phyloP scores from a whole-genome alignment of 768 basidiomycete genomes.

The Crepidotus variabilis region DNA sequence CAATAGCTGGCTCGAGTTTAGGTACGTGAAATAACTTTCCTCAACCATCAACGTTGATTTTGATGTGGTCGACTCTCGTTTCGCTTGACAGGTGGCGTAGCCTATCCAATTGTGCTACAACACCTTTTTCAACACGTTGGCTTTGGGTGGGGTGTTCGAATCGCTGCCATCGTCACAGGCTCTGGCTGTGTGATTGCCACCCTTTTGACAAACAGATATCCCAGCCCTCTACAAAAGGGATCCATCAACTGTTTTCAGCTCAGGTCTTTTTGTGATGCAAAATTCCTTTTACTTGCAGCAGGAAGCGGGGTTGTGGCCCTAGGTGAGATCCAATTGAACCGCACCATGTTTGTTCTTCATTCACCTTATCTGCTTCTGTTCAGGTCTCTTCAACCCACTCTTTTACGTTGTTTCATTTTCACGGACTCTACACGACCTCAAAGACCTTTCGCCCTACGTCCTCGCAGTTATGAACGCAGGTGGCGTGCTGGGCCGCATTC shows the following conservation, averaged over 20 bases:
- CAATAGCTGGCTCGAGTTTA: constrained; percentile 63
- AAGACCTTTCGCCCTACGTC: constrained; percentile 45
- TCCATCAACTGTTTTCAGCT: neutral
- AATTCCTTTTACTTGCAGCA: constrained; percentile 47
- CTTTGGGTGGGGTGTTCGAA: constrained; percentile 61
- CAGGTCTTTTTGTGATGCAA: constrained; percentile 27
- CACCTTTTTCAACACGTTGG: constrained; percentile 50
- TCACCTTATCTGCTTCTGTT: neutral
- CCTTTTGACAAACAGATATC: constrained; percentile 34
- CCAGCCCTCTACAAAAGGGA: neutral
- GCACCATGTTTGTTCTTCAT: constrained; percentile 1
- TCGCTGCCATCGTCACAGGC: constrained; percentile 48
- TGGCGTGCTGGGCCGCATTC: constrained; percentile 59
- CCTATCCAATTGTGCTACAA: constrained; percentile 65
- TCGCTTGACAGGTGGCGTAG: constrained; percentile 50
- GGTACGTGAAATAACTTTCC: constrained; percentile 32
- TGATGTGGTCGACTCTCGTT: neutral
- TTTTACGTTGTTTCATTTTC: constrained; percentile 68
- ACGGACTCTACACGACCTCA: constrained; percentile 34
- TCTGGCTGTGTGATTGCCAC: constrained; percentile 44
- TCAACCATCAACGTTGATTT: neutral
- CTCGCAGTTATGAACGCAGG: constrained; percentile 70
- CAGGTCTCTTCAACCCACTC: constrained; percentile 70
- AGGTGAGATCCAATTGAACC: constrained; percentile 35
- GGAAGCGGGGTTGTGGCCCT: constrained; percentile 60